phyloP scores from a whole-genome alignment of 164 flowering plant species.

The Magnolia changhungtana region DNA sequence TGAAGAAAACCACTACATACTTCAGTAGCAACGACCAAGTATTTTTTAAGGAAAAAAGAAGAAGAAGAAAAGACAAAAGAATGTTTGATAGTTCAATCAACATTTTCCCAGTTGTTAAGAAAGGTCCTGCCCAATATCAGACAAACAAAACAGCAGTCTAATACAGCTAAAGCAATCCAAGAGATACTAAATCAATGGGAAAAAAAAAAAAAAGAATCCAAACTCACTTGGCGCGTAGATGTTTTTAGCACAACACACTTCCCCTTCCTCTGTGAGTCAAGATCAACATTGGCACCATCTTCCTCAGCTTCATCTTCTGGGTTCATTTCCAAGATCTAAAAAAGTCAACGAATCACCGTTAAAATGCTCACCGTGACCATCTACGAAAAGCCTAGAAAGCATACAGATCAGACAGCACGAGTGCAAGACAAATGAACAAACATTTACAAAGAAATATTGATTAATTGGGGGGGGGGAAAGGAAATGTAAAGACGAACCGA shows the following conservation, averaged over 20 bases:
- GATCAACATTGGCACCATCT: slow-evolving; percentile 97
- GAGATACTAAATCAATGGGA: neutral
- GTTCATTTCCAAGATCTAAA: slow-evolving; percentile 88
- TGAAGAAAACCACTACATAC: neutral
- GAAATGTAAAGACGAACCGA: no score
- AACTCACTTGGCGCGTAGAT: slow-evolving; percentile 78
- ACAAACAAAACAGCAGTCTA: neutral
- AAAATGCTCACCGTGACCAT: neutral
- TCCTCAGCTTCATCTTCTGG: slow-evolving; percentile 97
- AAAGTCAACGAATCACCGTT: neutral
- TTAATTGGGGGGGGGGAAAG: neutral
- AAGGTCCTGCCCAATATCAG: neutral
- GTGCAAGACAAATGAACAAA: neutral
- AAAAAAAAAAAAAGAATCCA: neutral
- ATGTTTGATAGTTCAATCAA: no score
- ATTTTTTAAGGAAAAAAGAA: neutral
- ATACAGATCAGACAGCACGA: neutral
- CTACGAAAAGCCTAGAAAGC: neutral
- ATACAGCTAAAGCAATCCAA: neutral
- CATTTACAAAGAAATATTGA: neutral
- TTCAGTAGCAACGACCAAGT: neutral
- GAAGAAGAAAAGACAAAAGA: neutral
- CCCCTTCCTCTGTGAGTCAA: slow-evolving; percentile 93
- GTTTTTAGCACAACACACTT: slow-evolving; percentile 94
- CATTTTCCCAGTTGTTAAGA: neutral